phyloP scores from a whole-genome alignment of 2,329 filamentous ascomycete genomes.

The Aspergillus brasiliensis region DNA sequence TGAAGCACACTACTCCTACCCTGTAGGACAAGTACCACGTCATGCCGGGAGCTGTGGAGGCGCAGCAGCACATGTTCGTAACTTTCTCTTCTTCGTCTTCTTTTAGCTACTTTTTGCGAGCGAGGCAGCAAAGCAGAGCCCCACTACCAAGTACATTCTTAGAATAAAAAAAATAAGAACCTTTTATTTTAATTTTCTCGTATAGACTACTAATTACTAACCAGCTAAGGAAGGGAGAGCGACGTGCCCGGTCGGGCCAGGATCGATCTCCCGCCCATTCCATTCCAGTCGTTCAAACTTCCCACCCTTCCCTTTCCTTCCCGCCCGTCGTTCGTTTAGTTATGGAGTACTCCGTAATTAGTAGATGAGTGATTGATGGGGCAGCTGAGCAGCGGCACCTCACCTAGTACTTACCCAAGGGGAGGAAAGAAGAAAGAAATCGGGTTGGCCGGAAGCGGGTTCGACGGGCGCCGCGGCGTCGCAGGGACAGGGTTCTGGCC shows the following conservation, averaged over 20 bases:
- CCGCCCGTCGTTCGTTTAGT: background rate
- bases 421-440: background rate
- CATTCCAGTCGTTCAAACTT: background rate
- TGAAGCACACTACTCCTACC: background rate
- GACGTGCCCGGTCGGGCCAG: background rate
- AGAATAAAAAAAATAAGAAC: no score
- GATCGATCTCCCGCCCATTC: constrained; percentile 1
- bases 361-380: no score
- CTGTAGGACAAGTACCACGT: constrained; percentile 1
- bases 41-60: constrained; percentile 5
- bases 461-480: background rate
- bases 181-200: no score
- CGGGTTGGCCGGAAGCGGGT: constrained; percentile 5
- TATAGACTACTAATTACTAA: no score
- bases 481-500: constrained; percentile 6
- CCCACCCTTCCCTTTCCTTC: background rate
- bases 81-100: background rate
- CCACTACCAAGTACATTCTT: background rate
- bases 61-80: constrained; percentile 7
- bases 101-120: background rate
- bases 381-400: no score
- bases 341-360: background rate
- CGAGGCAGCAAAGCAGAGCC: background rate
- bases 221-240: background rate
- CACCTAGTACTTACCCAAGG: no score